Percentiles rank a stretch among this genome's conserved stretches.
phyloP scores from a whole-genome alignment of 192 early-diverging fungal genomes.

The Backusella parvicylindrica region DNA sequence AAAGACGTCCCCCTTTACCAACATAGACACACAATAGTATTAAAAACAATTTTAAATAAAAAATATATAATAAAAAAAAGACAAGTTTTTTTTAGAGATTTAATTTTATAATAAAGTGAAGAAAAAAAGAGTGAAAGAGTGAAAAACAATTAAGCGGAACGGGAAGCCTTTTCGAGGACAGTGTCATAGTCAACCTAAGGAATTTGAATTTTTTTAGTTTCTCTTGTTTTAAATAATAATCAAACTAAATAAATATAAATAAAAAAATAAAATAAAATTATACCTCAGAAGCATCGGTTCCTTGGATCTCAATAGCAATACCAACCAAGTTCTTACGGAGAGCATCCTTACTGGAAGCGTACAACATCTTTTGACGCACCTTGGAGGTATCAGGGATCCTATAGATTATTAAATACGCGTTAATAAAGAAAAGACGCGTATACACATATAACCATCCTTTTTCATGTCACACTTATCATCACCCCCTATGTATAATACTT shows the following conservation, averaged over 20 bases:
- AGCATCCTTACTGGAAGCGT: conserved; percentile 80
- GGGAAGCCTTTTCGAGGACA: conserved; percentile 62
- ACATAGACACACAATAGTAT: background rate
- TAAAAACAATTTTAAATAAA: background rate
- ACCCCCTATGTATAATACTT: background rate
- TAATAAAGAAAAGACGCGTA: background rate
- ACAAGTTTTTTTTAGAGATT: no score
- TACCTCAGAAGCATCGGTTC: conserved; percentile 79
- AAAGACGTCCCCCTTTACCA: background rate
- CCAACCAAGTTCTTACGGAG: conserved; percentile 73
- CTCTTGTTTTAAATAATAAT: background rate
- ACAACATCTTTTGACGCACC: conserved; percentile 87
- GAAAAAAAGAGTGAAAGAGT: conserved; percentile 10
- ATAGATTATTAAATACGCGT: conserved; percentile 2
- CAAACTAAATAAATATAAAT: background rate
- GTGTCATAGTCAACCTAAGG: conserved; percentile 48
- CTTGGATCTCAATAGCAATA: conserved; percentile 75
- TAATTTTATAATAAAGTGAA: conserved; percentile 2
- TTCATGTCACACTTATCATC: conserved; percentile 8
- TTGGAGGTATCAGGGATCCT: conserved; percentile 79
- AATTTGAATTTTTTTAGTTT: background rate
- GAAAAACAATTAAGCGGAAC: conserved; percentile 29
- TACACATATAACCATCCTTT: no score
- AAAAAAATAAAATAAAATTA: conserved; percentile 14
- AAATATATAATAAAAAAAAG: no score